Base-by-base conservation (phyloP, 805 yeast genomes). In the Yarrowia sp. region DNA sequence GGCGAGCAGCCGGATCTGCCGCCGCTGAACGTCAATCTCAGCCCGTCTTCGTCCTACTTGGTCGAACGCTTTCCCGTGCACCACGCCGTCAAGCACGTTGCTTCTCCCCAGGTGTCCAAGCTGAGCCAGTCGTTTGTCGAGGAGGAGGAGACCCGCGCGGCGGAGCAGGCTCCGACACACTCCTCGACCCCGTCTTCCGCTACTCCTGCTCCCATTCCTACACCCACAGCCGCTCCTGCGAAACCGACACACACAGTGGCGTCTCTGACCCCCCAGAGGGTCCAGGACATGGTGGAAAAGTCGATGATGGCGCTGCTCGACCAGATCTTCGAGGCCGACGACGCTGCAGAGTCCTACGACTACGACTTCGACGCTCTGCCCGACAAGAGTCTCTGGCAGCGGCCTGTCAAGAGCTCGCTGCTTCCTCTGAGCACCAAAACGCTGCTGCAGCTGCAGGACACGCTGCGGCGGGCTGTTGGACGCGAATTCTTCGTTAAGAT, bases 361-460 rank as follows among this genome's bases (percentile, higher is more conserved):
- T 51, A 51, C 42, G 58, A 51, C 16, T 51, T 7, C n/a, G 56
- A 47, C 39, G 21, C 42, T 25, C 25, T 51, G 2, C 58, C 58
- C 2, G 42, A 51, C 7, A 51, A 51, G 6, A 1, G 6, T 1
- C 18, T 51, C 18, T 51, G 58, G 58, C 42, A 51, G 6, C 31
- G 32, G 9, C 58, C 58, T 13, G 39, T 51, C 32, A 51, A 51
- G 12, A 21, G 36, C 13, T 9, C 42, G 2, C 42, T 24, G 0
- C 16, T 51, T 7, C 58, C 58, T 14, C 58, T 51, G 2, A 51
- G 8, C 21, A 51, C 38, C 2, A 51, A 35, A 14, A 24, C 31
- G 1, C 32, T 51, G 6, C 16, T 22, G 14, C 22, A 22, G 12
- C 32, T 55, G 1, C 36, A 39, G 9, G 61, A 55, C 21, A 39